Percentiles rank a stretch among this genome's conserved stretches.
Conservation (phyloP, 768 basidiomycete species). For the Leccinum pellstonianum region DNA sequence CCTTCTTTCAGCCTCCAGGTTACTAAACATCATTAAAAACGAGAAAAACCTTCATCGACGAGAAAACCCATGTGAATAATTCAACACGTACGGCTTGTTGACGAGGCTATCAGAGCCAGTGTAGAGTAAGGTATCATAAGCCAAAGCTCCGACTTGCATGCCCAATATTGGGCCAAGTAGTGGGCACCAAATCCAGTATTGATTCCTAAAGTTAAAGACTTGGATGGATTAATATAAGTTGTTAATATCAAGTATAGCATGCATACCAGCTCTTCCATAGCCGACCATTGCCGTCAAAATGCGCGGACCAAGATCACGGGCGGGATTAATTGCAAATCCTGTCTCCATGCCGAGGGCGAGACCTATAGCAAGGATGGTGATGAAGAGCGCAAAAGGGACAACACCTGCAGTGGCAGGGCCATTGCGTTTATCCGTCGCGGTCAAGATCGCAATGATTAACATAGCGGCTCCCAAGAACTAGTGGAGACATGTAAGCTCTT, state of each 20-base stretch:
- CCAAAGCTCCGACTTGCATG: conserved; percentile 48
- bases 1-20: conserved; percentile 10
- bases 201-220: background rate
- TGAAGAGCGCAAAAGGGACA: conserved; percentile 53
- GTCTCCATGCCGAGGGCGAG: conserved; percentile 64
- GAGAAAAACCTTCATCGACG: background rate
- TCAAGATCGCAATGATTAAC: conserved; percentile 55
- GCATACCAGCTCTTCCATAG: conserved; percentile 51
- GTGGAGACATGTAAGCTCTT: background rate
- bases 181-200: conserved; percentile 65
- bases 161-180: conserved; percentile 60
- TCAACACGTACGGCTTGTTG: conserved; percentile 46
- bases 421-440: conserved; percentile 54
- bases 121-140: conserved; percentile 61
- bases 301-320: conserved; percentile 70
- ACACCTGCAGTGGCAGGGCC: conserved; percentile 48
- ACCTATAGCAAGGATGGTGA: conserved; percentile 58
- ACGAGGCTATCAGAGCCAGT: conserved; percentile 53
- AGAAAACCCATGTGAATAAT: background rate
- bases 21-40: conserved; percentile 8
- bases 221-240: background rate
- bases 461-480: conserved; percentile 58
- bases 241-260: conserved; percentile 18
- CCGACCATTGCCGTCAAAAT: conserved; percentile 70
- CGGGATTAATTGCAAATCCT: conserved; percentile 65